A percentile compares a stretch with the other conserved stretches of the same genome.
These are phyloP conservation scores for Domatiomyces globalis DNA, from an alignment of 2,329 filamentous ascomycete genomes.

Conservation along the genomic window DNA sequence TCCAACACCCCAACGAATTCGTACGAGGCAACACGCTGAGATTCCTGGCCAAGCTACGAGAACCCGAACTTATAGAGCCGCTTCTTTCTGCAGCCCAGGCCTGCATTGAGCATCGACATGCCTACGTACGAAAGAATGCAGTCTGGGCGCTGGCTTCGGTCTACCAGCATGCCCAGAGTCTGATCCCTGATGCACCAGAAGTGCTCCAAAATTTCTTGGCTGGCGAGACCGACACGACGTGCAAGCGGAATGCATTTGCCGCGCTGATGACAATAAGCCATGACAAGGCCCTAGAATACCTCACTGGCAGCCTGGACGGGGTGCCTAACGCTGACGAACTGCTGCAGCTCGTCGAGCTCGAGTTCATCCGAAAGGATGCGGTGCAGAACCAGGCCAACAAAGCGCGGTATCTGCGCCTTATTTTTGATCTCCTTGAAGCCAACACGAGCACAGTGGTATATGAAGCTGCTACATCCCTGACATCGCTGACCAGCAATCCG, in stretches of 20 bases:
- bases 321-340: conserved; percentile 91
- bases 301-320: conserved; percentile 79
- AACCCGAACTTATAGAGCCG: conserved; percentile 90
- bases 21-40: conserved; percentile 95
- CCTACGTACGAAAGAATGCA: conserved; percentile 95
- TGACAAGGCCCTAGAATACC: conserved; percentile 75
- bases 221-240: conserved; percentile 81
- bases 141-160: conserved; percentile 92
- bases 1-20: conserved; percentile 97
- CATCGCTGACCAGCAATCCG: conserved; percentile 84
- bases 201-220: conserved; percentile 81
- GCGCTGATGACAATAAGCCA: conserved; percentile 84
- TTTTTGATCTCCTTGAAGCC: conserved; percentile 91
- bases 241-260: conserved; percentile 95
- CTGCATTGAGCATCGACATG: conserved; percentile 90
- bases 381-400: conserved; percentile 89
- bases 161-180: conserved; percentile 71
- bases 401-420: conserved; percentile 82
- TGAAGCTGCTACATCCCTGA: conserved; percentile 89
- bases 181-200: conserved; percentile 92
- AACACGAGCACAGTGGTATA: conserved; percentile 90
- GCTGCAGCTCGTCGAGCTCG: conserved; percentile 80
- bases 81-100: conserved; percentile 80
- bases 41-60: conserved; percentile 90
- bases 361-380: conserved; percentile 98